Conservation (phyloP, 495 filamentous ascomycete species). For the Aspergillus homomorphus region DNA sequence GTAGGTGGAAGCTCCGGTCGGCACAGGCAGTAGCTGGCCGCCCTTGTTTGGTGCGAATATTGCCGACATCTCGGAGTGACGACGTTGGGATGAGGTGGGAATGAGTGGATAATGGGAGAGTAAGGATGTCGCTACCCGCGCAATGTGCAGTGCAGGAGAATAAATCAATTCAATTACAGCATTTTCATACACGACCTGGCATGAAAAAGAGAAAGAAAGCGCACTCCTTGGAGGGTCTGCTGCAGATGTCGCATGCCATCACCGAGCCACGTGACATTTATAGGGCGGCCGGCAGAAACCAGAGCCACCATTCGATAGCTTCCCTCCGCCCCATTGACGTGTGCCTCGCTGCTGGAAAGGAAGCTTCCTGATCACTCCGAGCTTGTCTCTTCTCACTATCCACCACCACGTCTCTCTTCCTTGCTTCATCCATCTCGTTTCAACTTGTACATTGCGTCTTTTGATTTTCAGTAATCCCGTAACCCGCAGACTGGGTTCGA, state of each 20-base stretch:
- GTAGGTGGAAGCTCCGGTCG: conserved; percentile 27
- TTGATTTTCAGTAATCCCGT: conserved; percentile 7
- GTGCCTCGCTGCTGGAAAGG: conserved; percentile 30
- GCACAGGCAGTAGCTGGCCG: conserved; percentile 26
- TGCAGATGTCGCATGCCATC: conserved; percentile 10
- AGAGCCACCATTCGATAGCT: conserved; percentile 25
- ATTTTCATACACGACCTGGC: not conserved
- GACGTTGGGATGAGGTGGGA: not conserved
- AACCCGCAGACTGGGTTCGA: conserved; percentile 17
- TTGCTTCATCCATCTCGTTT: conserved; percentile 19
- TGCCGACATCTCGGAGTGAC: conserved; percentile 31
- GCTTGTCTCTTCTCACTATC: conserved; percentile 26
- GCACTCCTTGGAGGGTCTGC: not conserved
- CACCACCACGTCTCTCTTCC: conserved; percentile 24
- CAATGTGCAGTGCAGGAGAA: too few relatives aligned
- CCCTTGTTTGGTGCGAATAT: conserved; percentile 25
- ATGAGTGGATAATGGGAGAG: not conserved
- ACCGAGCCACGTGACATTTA: conserved; percentile 21
- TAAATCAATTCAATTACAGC: not conserved
- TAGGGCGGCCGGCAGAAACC: conserved; percentile 27
- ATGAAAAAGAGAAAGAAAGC: not conserved
- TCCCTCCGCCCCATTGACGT: conserved; percentile 40
- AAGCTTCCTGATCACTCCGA: conserved; percentile 39
- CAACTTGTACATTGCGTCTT: conserved; percentile 13
- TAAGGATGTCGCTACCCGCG: not conserved